Evolutionary conservation across 352 stramenopile species (phyloP).

Genomic region (Phytopythium mirpurense): DNA sequence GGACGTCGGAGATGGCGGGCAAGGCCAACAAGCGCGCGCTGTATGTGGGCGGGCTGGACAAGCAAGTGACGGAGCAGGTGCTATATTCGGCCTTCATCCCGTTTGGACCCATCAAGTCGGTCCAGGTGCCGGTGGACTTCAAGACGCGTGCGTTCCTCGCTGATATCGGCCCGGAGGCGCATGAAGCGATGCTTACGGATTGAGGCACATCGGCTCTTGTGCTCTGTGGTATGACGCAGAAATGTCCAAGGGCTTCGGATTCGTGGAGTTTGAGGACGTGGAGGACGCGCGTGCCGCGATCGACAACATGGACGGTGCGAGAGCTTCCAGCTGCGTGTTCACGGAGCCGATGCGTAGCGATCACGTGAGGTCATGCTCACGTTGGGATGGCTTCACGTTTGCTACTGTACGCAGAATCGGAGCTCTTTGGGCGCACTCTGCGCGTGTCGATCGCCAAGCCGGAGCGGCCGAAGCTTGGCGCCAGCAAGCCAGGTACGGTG

Average conservation of each 20-base stretch:
- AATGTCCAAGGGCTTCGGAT: conserved; percentile 89
- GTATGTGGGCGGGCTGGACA: conserved; percentile 90
- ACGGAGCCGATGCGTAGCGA: not conserved
- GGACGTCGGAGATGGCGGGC: conserved; percentile 6
- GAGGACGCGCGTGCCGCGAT: conserved; percentile 88
- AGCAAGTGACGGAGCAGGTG: conserved; percentile 82
- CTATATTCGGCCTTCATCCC: conserved; percentile 84
- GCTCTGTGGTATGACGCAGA: conserved; percentile 22
- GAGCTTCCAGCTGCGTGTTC: too few species aligned
- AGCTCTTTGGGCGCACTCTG: conserved; percentile 90
- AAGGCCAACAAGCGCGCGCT: conserved; percentile 67
- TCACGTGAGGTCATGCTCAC: not conserved
- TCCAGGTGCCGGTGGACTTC: conserved; percentile 75
- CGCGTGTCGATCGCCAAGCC: conserved; percentile 90
- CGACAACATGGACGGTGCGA: conserved; percentile 93
- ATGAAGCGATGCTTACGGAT: too few species aligned
- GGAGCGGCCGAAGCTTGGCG: conserved; percentile 67
- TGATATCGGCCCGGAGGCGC: too few species aligned
- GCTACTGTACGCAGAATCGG: conserved; percentile 47
- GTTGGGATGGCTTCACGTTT: not conserved
- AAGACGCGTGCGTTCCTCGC: conserved; percentile 43
- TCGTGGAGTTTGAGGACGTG: conserved; percentile 92
- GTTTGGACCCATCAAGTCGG: conserved; percentile 76
- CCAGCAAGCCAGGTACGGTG: conserved; percentile 63
- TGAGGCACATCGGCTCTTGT: too few species aligned